Conservation (phyloP, 1,284 basidiomycete species). For the Veloboletus limbatus region DNA sequence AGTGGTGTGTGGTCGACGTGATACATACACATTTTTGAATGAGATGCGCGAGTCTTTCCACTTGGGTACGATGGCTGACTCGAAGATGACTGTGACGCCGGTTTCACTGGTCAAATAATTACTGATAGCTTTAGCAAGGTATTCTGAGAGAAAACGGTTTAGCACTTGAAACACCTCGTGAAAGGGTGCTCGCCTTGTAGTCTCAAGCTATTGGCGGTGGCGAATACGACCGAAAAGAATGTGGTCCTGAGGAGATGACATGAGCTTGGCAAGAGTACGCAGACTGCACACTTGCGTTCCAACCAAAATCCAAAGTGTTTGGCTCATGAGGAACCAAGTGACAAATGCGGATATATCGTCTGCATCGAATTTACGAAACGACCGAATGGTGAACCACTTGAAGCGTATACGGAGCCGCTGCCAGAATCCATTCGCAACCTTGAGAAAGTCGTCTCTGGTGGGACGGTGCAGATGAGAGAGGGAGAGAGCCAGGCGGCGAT, state of each 20-base stretch:
- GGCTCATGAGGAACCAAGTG: constrained; percentile 92
- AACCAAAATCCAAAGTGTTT: constrained; percentile 89
- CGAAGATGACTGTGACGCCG: constrained; percentile 93
- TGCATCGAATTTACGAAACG: constrained; percentile 93
- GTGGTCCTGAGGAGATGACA: constrained; percentile 64
- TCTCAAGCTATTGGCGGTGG: constrained; percentile 85
- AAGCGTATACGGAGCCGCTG: constrained; percentile 89
- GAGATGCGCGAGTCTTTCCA: constrained; percentile 96
- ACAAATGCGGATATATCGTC: constrained; percentile 98
- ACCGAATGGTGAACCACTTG: constrained; percentile 97
- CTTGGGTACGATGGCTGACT: constrained; percentile 96
- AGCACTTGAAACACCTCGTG: neutral
- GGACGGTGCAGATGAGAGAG: constrained; percentile 80
- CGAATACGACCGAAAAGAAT: constrained; percentile 92
- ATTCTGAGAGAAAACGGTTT: constrained; percentile 50
- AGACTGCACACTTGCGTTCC: constrained; percentile 69
- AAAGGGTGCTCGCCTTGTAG: constrained; percentile 63
- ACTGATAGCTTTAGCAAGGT: constrained; percentile 86
- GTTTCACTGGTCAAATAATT: constrained; percentile 93
- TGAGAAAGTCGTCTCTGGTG: constrained; percentile 84
- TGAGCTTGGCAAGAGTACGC: constrained; percentile 13
- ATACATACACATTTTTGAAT: constrained; percentile 96
- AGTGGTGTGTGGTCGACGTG: constrained; percentile 60
- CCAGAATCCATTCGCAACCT: constrained; percentile 86
- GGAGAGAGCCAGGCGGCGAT: constrained; percentile 70